Evolutionary conservation across 352 stramenopile genomes (phyloP), one percentile per base, ranked within the genome.

Genomic region (Globisporangium cederbergense): DNA sequence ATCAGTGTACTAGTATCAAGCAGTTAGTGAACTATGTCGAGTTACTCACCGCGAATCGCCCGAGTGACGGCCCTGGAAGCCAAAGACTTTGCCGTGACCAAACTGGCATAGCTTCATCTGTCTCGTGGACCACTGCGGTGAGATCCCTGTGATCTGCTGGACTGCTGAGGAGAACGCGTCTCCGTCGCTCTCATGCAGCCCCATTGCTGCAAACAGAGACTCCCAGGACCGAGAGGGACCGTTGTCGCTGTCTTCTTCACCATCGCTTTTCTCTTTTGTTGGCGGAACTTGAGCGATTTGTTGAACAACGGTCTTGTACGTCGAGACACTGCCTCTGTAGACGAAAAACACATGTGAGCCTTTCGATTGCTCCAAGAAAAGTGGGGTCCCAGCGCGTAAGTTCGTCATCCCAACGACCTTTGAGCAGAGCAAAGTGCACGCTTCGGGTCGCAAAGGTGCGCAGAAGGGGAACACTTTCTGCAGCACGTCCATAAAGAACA

Each of bases 401-500:
- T 57, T 53, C 66, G 46, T 55, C 45, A 61, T 34, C 20, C 77
- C 50, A 16, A 74, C n/a, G 9, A 90, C 30, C 0, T 73, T 66
- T 52, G 58, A 45, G 43, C 71, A 75, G 16, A 90, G 59, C 18
- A 74, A 40, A 36, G 71, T 62, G n/a, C 75, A 74, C 0, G 79
- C 73, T 16, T 79, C 66, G 4, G 69, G 77, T 7, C 70, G 62
- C 20, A 90, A 45, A 1, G 64, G 50, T 5, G 69, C 71, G 63
- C 81, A 90, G 45, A 71, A 66, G 0, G 71, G 52, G 42, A 88
- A 88, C 32, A 64, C 38, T 2, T 71, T 71, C n/a, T 71, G 71
- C 53, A 90, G 70, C 18, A 75, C 72, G 38, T 90, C 81, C 32
- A 66, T 60, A 25, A 90, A 59, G 4, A 71, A 68, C 25, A 75